Conservation (phyloP, 805 yeast species). For the Suhomyces canberraensis region DNA sequence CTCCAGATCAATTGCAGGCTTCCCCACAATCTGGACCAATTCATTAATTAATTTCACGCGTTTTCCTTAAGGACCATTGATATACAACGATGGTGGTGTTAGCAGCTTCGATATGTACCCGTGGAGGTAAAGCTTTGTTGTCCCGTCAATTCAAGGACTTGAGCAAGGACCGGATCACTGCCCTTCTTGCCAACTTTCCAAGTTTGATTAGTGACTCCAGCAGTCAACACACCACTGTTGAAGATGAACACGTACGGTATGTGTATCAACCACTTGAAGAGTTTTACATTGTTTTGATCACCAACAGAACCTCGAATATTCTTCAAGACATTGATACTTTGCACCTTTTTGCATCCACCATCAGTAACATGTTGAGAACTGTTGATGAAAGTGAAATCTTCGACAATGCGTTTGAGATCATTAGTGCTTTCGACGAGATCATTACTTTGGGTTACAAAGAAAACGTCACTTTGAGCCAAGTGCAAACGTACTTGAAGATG, state of each 20-base stretch:
- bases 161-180: slow-evolving; percentile 79
- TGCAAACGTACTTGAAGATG: slow-evolving; percentile 89
- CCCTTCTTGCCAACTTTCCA: slow-evolving; percentile 82
- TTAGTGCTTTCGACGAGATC: slow-evolving; percentile 92
- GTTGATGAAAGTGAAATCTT: slow-evolving; percentile 82
- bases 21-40: neutral
- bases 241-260: slow-evolving; percentile 86
- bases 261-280: slow-evolving; percentile 96
- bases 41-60: neutral
- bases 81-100: slow-evolving; percentile 58
- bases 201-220: slow-evolving; percentile 64
- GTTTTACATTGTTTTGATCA: slow-evolving; percentile 82
- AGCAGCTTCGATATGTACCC: slow-evolving; percentile 93
- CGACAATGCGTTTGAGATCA: slow-evolving; percentile 80
- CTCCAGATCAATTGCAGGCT: slow-evolving; percentile 1
- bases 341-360: slow-evolving; percentile 77
- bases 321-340: slow-evolving; percentile 92
- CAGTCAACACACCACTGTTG: slow-evolving; percentile 89
- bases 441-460: slow-evolving; percentile 88
- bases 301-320: slow-evolving; percentile 87
- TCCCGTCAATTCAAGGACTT: slow-evolving; percentile 90
- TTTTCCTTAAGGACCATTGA: neutral
- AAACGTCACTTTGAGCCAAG: slow-evolving; percentile 75
- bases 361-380: slow-evolving; percentile 65
- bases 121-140: slow-evolving; percentile 86